Conservation (phyloP, 768 basidiomycete genomes). For the Leccinum longicurvipes region DNA sequence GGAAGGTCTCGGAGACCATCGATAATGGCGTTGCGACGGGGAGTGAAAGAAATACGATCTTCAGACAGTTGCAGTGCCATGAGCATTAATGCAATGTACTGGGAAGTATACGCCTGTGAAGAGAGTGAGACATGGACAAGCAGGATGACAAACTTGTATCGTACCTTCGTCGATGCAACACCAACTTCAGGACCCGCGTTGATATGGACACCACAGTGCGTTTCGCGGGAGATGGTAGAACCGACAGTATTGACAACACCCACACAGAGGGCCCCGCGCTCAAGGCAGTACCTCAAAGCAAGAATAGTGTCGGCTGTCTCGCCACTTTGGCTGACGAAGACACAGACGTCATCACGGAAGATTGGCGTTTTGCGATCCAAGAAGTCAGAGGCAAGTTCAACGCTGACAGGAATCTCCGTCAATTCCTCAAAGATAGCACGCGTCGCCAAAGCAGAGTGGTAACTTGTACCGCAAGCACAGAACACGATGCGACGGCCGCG, state of each 20-base stretch:
- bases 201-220: slow-evolving; percentile 99
- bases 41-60: slow-evolving; percentile 90
- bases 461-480: slow-evolving; percentile 97
- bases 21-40: slow-evolving; percentile 91
- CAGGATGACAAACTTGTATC: not conserved
- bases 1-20: slow-evolving; percentile 90
- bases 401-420: slow-evolving; percentile 96
- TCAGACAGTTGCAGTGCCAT: slow-evolving; percentile 98
- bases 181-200: slow-evolving; percentile 99
- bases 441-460: slow-evolving; percentile 95
- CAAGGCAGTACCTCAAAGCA: slow-evolving; percentile 92
- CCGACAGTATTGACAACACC: slow-evolving; percentile 99
- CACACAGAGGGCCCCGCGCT: slow-evolving; percentile 93
- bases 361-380: slow-evolving; percentile 98
- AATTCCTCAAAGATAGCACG: slow-evolving; percentile 98
- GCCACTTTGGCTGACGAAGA: slow-evolving; percentile 96
- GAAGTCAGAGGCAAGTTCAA: slow-evolving; percentile 98
- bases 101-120: slow-evolving; percentile 89
- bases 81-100: slow-evolving; percentile 97
- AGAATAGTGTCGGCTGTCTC: slow-evolving; percentile 99
- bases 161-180: slow-evolving; percentile 95
- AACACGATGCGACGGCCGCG: slow-evolving; percentile 94
- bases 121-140: not conserved
- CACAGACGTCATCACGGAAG: slow-evolving; percentile 96
- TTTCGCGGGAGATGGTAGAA: slow-evolving; percentile 95